Evolutionary conservation across 257 asterid genomes (phyloP).

Genomic region (Solanum sparsipilum): DNA sequence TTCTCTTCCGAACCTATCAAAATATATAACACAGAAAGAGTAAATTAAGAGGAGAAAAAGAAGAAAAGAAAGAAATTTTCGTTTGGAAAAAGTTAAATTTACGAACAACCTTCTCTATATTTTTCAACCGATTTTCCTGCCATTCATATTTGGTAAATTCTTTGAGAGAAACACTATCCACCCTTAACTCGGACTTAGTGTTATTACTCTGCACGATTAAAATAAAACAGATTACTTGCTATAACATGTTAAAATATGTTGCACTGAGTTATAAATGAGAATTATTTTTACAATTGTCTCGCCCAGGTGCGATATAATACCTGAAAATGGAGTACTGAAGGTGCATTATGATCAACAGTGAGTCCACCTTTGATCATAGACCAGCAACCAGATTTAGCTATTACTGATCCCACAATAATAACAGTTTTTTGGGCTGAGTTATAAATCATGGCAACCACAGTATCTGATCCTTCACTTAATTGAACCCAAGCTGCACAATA

Average conservation of each 20-base stretch:
- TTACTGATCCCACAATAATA: constrained; percentile 23
- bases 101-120: constrained; percentile 15
- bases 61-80: background rate
- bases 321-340: constrained; percentile 14
- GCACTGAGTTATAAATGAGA: background rate
- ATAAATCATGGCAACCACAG: constrained; percentile 14
- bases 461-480: constrained; percentile 16
- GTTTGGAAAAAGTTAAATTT: background rate
- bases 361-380: constrained; percentile 51
- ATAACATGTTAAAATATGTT: background rate
- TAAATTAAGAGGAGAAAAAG: background rate
- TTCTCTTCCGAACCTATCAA: background rate
- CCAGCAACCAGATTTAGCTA: constrained; percentile 48
- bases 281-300: background rate
- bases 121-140: constrained; percentile 22
- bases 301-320: background rate
- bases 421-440: background rate
- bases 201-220: constrained; percentile 14
- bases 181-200: constrained; percentile 24
- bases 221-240: background rate
- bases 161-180: constrained; percentile 40
- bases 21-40: background rate
- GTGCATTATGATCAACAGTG: constrained; percentile 8
- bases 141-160: constrained; percentile 29
- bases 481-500: constrained; percentile 43